Percentiles rank a stretch among this genome's conserved stretches.
Evolutionary conservation across 2,329 filamentous ascomycete species (phyloP).

Genomic region (Colletotrichum chrysophilum): DNA sequence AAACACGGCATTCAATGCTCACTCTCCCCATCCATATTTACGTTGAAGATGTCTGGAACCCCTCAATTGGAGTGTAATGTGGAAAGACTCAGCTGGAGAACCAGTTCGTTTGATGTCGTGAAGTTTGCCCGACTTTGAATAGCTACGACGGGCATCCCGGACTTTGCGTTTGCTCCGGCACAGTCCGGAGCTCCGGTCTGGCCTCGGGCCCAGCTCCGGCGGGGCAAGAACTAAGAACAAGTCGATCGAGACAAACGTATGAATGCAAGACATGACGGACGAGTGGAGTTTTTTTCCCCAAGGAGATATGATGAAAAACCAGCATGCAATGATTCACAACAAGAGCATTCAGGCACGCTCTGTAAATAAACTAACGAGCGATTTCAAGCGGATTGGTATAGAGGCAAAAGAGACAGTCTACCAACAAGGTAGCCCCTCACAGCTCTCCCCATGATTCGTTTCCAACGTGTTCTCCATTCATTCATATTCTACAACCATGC

Average conservation of each 20-base stretch:
- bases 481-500: slow-evolving; percentile 8
- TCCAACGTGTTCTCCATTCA: slow-evolving; percentile 5
- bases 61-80: neutral
- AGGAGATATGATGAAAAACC: too few species aligned
- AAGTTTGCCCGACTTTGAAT: neutral
- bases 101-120: neutral
- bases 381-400: neutral
- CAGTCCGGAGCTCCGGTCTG: neutral
- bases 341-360: neutral
- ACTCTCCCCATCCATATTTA: neutral
- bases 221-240: neutral
- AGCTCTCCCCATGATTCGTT: neutral
- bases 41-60: neutral
- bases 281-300: too few species aligned
- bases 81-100: neutral
- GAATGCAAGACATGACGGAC: too few species aligned
- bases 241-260: neutral
- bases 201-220: neutral
- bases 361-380: neutral
- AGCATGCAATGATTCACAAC: too few species aligned
- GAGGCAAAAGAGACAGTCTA: neutral
- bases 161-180: neutral
- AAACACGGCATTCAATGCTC: neutral
- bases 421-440: rapidly evolving
- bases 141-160: neutral